phyloP scores from a whole-genome alignment of 768 basidiomycete species.

The Lepiota brunneoincarnata region DNA sequence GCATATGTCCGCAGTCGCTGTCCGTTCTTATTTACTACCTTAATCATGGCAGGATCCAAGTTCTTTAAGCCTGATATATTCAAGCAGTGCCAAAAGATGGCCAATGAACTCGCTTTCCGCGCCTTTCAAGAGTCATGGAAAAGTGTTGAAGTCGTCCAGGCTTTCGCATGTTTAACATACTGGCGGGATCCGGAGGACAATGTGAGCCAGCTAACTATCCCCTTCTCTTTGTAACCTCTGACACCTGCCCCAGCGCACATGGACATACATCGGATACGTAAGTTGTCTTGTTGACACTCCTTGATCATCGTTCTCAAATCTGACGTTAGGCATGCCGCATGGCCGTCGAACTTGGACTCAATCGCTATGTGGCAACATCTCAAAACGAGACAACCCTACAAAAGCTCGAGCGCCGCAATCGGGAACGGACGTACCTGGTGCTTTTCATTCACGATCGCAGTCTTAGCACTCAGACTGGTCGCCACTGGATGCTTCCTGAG shows the following conservation, averaged over 20 bases:
- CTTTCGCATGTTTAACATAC: constrained; percentile 85
- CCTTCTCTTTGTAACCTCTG: constrained; percentile 17
- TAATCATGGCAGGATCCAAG: constrained; percentile 83
- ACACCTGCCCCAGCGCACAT: constrained; percentile 56
- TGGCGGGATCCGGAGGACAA: constrained; percentile 89
- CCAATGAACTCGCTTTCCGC: constrained; percentile 69
- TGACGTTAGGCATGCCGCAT: constrained; percentile 71
- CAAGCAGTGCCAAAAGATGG: constrained; percentile 66
- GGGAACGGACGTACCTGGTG: constrained; percentile 84
- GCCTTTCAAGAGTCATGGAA: constrained; percentile 81
- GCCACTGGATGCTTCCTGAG: constrained; percentile 88
- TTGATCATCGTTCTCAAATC: neutral
- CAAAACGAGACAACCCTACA: constrained; percentile 63
- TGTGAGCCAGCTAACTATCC: constrained; percentile 35
- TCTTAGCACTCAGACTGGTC: constrained; percentile 82
- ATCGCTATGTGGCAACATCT: constrained; percentile 59
- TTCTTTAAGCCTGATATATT: constrained; percentile 74
- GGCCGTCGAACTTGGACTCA: constrained; percentile 82
- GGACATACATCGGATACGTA: constrained; percentile 87
- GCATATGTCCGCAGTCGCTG: constrained; percentile 77
- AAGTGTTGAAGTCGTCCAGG: constrained; percentile 84
- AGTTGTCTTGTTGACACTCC: constrained; percentile 24
- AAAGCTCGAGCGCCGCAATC: constrained; percentile 72
- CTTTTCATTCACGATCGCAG: constrained; percentile 85
- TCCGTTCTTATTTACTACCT: constrained; percentile 80